These are phyloP conservation scores for Teunomyces pallodes DNA, from an alignment of 805 yeast genomes.

Conservation along the genomic window DNA sequence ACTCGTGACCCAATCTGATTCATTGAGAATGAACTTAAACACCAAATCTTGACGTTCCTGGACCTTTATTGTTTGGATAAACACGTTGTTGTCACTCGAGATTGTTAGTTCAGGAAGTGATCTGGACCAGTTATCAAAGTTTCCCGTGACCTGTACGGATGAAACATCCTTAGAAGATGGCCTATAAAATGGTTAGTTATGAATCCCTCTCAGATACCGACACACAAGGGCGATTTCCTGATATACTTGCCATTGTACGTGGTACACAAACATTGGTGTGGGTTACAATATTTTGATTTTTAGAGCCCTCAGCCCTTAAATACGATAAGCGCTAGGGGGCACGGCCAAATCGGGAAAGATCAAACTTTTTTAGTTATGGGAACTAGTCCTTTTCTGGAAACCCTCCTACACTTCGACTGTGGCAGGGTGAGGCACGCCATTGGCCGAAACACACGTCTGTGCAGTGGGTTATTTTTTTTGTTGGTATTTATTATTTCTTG, in stretches of 20 bases:
- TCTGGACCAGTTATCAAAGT: conserved; percentile 39
- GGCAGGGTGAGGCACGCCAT: neutral
- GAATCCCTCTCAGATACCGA: no score
- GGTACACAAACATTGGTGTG: conserved; percentile 1
- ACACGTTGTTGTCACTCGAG: conserved; percentile 11
- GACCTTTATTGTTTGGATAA: conserved; percentile 21
- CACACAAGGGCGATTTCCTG: neutral
- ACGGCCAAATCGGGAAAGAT: neutral
- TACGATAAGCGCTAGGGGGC: conserved; percentile 2
- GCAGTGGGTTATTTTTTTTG: neutral
- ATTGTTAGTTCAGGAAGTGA: conserved; percentile 16
- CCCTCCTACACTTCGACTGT: neutral
- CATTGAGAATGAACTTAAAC: conserved; percentile 40
- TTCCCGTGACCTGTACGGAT: conserved; percentile 38
- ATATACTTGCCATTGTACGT: conserved; percentile 3
- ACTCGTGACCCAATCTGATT: conserved; percentile 28
- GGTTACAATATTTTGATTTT: neutral
- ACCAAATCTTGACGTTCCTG: conserved; percentile 22
- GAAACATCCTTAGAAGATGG: neutral
- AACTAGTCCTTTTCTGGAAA: no score
- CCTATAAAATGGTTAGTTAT: neutral
- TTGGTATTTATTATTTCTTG: no score
- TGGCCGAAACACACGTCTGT: neutral
- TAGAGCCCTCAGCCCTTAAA: conserved; percentile 2
- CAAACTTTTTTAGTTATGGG: neutral